Evolutionary conservation across 225 moss, liverwort and hornwort species (phyloP).

Genomic region (Sphagnum contortum): DNA sequence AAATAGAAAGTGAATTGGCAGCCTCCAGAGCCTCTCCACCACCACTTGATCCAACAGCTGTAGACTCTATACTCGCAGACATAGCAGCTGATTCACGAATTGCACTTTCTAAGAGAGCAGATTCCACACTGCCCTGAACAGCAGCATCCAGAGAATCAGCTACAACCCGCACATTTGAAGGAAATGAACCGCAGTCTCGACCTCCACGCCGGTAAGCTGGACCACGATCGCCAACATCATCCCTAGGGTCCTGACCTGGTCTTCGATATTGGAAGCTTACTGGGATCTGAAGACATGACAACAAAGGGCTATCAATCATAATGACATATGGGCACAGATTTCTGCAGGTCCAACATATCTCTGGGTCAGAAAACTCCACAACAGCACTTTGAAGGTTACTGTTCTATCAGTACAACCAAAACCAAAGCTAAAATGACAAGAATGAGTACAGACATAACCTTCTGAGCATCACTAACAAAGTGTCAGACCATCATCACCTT

Average conservation of each 20-base stretch:
- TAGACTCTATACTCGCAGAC: slow-evolving; percentile 33
- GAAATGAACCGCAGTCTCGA: slow-evolving; percentile 52
- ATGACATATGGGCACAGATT: neutral
- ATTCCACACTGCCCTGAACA: slow-evolving; percentile 65
- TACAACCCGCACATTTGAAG: slow-evolving; percentile 23
- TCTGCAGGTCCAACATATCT: too few species aligned
- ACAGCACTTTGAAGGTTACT: too few species aligned
- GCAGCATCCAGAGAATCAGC: slow-evolving; percentile 46
- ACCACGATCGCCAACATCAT: slow-evolving; percentile 31
- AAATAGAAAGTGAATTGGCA: slow-evolving; percentile 33
- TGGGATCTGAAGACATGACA: slow-evolving; percentile 27
- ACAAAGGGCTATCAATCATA: neutral
- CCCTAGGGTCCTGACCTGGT: slow-evolving; percentile 53
- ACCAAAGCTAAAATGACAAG: too few species aligned
- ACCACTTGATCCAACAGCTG: slow-evolving; percentile 13
- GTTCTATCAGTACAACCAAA: too few species aligned
- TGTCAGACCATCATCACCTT: too few species aligned
- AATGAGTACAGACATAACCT: too few species aligned
- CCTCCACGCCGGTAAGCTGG: slow-evolving; percentile 49
- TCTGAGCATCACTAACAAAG: too few species aligned
- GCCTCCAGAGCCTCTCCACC: slow-evolving; percentile 36
- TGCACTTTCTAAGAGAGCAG: slow-evolving; percentile 53
- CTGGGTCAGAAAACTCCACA: too few species aligned
- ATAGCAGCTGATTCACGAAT: slow-evolving; percentile 64
- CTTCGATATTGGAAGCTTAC: slow-evolving; percentile 81